Evolutionary conservation across 2,329 filamentous ascomycete genomes (phyloP).

Genomic region (Camillea tinctor): DNA sequence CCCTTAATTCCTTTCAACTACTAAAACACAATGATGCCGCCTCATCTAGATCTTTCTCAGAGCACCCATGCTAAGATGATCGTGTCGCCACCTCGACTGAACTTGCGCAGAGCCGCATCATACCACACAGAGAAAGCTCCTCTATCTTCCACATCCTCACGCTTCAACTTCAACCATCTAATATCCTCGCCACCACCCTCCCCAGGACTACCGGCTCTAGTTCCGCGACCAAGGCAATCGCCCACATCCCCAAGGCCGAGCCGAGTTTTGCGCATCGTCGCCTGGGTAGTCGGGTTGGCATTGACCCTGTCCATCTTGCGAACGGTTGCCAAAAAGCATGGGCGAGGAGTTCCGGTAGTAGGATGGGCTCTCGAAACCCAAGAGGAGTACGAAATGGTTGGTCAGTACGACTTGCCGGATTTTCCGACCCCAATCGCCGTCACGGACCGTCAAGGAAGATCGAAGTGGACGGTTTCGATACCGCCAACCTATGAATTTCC

Average conservation of each 20-base stretch:
- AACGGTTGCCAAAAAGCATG: constrained; percentile 32
- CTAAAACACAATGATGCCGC: constrained; percentile 38
- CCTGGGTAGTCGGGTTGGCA: constrained; percentile 52
- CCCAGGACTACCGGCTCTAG: constrained; percentile 66
- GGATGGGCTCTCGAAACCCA: constrained; percentile 39
- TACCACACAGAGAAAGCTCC: constrained; percentile 55
- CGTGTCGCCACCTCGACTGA: constrained; percentile 55
- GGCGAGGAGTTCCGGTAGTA: constrained; percentile 31
- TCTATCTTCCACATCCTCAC: constrained; percentile 59
- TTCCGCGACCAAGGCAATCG: constrained; percentile 64
- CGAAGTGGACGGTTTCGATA: constrained; percentile 81
- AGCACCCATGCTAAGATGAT: constrained; percentile 50
- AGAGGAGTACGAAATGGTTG: constrained; percentile 65
- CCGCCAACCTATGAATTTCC: constrained; percentile 67
- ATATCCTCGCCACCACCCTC: constrained; percentile 69
- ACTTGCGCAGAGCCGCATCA: constrained; percentile 57
- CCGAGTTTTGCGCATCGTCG: constrained; percentile 53
- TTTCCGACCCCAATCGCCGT: constrained; percentile 72
- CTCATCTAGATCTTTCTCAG: constrained; percentile 45
- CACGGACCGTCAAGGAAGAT: constrained; percentile 60
- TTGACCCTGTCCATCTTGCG: constrained; percentile 51
- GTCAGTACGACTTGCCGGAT: constrained; percentile 63
- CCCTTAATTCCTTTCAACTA: neutral
- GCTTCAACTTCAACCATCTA: constrained; percentile 66
- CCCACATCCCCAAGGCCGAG: constrained; percentile 55